These are phyloP conservation scores for Fonsecaea pedrosoi DNA, from an alignment of 2,329 filamentous ascomycete genomes.

Conservation along the genomic window DNA sequence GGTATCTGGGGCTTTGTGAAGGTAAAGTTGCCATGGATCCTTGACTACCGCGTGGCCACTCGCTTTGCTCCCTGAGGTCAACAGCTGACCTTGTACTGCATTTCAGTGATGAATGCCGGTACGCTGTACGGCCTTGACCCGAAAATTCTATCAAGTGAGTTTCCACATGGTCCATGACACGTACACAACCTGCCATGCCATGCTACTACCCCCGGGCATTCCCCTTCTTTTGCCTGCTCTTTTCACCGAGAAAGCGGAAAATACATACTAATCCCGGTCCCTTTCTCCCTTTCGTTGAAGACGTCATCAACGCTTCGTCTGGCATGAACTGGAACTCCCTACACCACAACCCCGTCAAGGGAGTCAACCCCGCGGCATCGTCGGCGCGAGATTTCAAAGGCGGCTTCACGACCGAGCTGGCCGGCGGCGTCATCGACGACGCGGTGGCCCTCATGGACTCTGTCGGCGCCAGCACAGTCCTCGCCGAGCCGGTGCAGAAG, in stretches of 20 bases:
- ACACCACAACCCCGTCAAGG: constrained; percentile 18
- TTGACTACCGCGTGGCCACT: not conserved
- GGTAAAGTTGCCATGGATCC: not conserved
- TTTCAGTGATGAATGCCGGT: constrained; percentile 16
- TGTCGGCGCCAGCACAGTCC: constrained; percentile 6
- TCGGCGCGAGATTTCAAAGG: constrained; percentile 20
- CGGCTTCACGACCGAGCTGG: constrained; percentile 19
- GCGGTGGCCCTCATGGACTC: constrained; percentile 15
- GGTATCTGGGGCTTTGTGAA: constrained; percentile 18
- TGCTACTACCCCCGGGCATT: not conserved
- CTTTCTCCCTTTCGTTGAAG: not conserved
- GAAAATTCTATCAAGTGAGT: constrained; percentile 20
- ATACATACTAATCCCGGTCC: not conserved
- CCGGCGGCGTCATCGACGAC: constrained; percentile 20
- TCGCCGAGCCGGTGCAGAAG: constrained; percentile 9
- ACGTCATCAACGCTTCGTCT: constrained; percentile 17
- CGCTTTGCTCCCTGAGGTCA: not conserved
- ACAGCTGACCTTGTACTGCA: not conserved
- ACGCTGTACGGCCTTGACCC: constrained; percentile 15
- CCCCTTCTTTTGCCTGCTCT: not conserved
- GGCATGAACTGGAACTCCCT: constrained; percentile 22
- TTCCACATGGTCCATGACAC: not conserved
- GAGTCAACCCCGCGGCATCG: constrained; percentile 12
- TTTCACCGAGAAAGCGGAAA: not conserved
- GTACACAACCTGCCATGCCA: not conserved